Conservation (phyloP, 331 rosid species). For the Malus hybrid region DNA sequence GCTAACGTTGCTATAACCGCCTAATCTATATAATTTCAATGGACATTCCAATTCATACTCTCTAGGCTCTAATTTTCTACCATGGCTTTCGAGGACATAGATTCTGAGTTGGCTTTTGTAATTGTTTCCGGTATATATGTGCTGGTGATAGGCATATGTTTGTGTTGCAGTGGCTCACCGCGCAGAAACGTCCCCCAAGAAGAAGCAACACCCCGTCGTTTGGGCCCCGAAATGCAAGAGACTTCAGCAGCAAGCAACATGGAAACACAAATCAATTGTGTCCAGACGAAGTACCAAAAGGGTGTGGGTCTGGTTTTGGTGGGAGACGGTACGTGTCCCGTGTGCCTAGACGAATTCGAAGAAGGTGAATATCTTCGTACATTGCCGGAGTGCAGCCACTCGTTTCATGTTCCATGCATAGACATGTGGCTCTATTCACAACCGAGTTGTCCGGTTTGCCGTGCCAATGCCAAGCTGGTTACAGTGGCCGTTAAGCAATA, state of each 20-base stretch:
- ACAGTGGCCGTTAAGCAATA: not conserved
- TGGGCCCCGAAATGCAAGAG: not conserved
- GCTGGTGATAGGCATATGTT: not conserved
- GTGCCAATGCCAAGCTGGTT: slow-evolving; percentile 24
- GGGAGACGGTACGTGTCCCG: slow-evolving; percentile 28
- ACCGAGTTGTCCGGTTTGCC: slow-evolving; percentile 46
- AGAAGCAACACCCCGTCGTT: not conserved
- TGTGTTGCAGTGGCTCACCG: not conserved
- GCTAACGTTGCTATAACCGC: not conserved
- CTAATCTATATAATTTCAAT: not conserved
- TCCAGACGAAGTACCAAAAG: slow-evolving; percentile 23
- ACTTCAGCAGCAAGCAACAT: not conserved
- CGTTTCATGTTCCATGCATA: slow-evolving; percentile 48
- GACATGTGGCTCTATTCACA: slow-evolving; percentile 54
- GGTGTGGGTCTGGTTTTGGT: not conserved
- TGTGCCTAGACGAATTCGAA: slow-evolving; percentile 52
- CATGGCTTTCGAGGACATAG: not conserved
- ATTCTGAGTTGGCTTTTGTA: not conserved
- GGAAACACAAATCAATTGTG: slow-evolving; percentile 22
- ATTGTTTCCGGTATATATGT: not conserved
- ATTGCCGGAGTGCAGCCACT: slow-evolving; percentile 45
- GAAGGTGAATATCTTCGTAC: slow-evolving; percentile 46
- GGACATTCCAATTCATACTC: not conserved
- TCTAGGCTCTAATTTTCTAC: not conserved
- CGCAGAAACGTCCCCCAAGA: not conserved